Evolutionary conservation across 768 basidiomycete genomes (phyloP).

Genomic region (Lyophyllum atratum): DNA sequence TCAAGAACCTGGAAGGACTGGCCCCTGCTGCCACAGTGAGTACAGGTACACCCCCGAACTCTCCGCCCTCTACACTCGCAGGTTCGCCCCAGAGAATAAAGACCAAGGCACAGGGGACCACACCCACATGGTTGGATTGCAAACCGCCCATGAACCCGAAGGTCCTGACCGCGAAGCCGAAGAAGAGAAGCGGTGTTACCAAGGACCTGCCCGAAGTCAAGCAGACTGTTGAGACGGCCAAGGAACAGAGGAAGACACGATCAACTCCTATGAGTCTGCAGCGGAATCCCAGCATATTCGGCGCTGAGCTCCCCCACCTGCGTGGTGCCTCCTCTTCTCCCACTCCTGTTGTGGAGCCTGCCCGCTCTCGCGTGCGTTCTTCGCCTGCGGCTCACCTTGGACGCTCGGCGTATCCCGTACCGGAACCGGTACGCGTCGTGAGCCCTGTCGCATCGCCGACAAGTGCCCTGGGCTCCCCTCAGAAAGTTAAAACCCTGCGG

Average conservation of each 20-base stretch:
- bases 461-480: slow-evolving; percentile 14
- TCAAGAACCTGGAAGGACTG: slow-evolving; percentile 22
- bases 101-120: slow-evolving; percentile 19
- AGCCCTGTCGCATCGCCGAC: slow-evolving; percentile 14
- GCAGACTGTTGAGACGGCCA: not conserved
- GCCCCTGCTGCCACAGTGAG: slow-evolving; percentile 23
- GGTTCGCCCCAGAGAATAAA: slow-evolving; percentile 16
- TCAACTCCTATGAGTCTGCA: slow-evolving; percentile 49
- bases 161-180: slow-evolving; percentile 23
- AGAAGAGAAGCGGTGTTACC: slow-evolving; percentile 6
- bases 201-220: slow-evolving; percentile 3
- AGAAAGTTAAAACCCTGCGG: slow-evolving; percentile 47
- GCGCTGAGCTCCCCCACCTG: slow-evolving; percentile 59
- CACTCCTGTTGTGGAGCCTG: slow-evolving; percentile 13
- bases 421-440: not conserved
- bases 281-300: slow-evolving; percentile 69
- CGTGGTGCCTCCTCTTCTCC: slow-evolving; percentile 13
- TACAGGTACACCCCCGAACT: slow-evolving; percentile 23
- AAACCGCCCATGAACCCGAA: slow-evolving; percentile 22
- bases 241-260: slow-evolving; percentile 15
- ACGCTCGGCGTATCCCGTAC: slow-evolving; percentile 6
- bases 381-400: slow-evolving; percentile 14
- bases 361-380: slow-evolving; percentile 6
- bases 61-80: slow-evolving; percentile 18
- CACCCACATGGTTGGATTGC: slow-evolving; percentile 18